Percentiles rank a stretch among this genome's conserved stretches.
Evolutionary conservation across 2,329 filamentous ascomycete species (phyloP).

Genomic region (Nemania sp.): DNA sequence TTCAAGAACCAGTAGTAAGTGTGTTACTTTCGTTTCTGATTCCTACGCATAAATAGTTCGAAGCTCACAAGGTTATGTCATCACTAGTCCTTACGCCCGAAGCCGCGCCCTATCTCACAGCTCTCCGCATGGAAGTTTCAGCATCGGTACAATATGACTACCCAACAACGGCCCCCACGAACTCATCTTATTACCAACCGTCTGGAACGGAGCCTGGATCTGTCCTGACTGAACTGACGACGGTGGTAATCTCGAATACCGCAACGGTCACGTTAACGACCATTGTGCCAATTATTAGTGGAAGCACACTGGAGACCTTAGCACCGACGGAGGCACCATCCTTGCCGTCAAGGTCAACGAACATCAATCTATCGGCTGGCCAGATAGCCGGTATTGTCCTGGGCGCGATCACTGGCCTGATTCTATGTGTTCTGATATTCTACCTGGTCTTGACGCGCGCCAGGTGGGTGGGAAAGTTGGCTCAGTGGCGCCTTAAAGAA

Average conservation of each 20-base stretch:
- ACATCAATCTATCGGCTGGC: neutral
- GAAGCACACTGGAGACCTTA: neutral
- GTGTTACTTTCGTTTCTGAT: neutral
- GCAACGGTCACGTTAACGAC: conserved; percentile 16
- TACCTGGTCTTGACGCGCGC: conserved; percentile 17
- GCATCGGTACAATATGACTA: conserved; percentile 4
- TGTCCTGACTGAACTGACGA: neutral
- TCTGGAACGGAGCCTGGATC: neutral
- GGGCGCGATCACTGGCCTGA: conserved; percentile 5
- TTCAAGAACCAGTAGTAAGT: conserved; percentile 7
- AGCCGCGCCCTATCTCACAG: neutral
- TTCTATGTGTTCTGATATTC: conserved; percentile 11
- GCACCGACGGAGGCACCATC: conserved; percentile 6
- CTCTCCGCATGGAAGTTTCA: neutral
- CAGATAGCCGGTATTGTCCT: conserved; percentile 7
- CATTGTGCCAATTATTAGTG: conserved; percentile 8
- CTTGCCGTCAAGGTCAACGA: neutral
- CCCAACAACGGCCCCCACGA: conserved; percentile 3
- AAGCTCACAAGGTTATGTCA: neutral
- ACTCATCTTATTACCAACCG: neutral
- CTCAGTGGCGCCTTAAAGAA: neutral
- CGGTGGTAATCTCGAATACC: conserved; percentile 14
- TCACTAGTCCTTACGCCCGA: neutral
- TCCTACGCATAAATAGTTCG: neutral
- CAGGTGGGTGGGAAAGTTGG: neutral